These are phyloP conservation scores for Celoporthe dispersa DNA, from an alignment of 2,329 filamentous ascomycete genomes.

Conservation along the genomic window DNA sequence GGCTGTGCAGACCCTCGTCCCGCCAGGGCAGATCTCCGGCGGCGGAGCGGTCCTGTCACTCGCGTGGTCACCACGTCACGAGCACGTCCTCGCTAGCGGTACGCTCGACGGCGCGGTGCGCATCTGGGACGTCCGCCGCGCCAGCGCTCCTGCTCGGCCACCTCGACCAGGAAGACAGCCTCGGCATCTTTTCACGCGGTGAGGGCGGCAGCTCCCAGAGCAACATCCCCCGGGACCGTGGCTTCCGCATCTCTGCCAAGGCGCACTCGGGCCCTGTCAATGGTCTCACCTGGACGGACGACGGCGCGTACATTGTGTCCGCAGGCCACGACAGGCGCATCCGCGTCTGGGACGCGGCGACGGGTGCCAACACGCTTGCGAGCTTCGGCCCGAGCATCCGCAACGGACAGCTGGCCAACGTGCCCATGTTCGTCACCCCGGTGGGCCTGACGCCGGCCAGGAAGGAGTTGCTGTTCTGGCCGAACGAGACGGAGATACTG, in stretches of 20 bases:
- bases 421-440: constrained; percentile 68
- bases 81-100: constrained; percentile 81
- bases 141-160: constrained; percentile 75
- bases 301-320: constrained; percentile 76
- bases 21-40: constrained; percentile 52
- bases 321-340: constrained; percentile 84
- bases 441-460: constrained; percentile 57
- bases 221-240: constrained; percentile 39
- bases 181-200: constrained; percentile 62
- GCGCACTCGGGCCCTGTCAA: constrained; percentile 86
- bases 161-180: constrained; percentile 82
- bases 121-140: constrained; percentile 85
- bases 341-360: constrained; percentile 82
- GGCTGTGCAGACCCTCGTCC: constrained; percentile 71
- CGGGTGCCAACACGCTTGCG: constrained; percentile 83
- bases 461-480: constrained; percentile 75
- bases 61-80: constrained; percentile 80
- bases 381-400: constrained; percentile 84
- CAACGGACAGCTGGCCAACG: constrained; percentile 68
- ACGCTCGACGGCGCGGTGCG: constrained; percentile 83
- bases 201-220: constrained; percentile 36
- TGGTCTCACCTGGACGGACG: constrained; percentile 81
- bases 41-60: constrained; percentile 69
- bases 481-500: constrained; percentile 80
- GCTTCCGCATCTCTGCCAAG: constrained; percentile 55